Conservation (phyloP, 345 rosid species). For the Acer negundo region DNA sequence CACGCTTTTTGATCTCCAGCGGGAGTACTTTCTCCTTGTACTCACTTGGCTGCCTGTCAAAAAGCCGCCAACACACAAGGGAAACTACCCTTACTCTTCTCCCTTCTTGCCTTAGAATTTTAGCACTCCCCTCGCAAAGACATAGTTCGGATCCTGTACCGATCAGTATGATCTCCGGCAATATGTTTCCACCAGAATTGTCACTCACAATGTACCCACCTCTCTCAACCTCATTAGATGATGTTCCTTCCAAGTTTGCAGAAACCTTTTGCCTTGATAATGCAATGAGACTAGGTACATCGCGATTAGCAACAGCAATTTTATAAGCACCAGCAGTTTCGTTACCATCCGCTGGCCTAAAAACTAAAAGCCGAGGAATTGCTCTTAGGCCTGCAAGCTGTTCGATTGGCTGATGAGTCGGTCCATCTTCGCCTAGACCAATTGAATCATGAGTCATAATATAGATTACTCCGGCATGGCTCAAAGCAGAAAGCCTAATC, state of each 20-base stretch:
- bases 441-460: conserved; percentile 44
- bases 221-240: conserved; percentile 14
- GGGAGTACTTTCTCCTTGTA: conserved; percentile 37
- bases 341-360: conserved; percentile 43
- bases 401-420: conserved; percentile 46
- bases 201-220: conserved; percentile 41
- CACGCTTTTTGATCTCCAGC: conserved; percentile 11
- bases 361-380: conserved; percentile 31
- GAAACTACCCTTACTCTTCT: conserved; percentile 40
- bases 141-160: conserved; percentile 41
- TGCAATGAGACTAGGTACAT: conserved; percentile 30
- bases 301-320: conserved; percentile 22
- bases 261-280: conserved; percentile 38
- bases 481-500: conserved; percentile 37
- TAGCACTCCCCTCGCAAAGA: conserved; percentile 24
- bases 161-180: conserved; percentile 35
- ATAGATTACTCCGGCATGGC: conserved; percentile 40
- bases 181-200: conserved; percentile 17
- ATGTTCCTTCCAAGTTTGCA: conserved; percentile 32
- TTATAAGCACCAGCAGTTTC: conserved; percentile 46
- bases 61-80: conserved; percentile 36
- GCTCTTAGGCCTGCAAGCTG: conserved; percentile 42
- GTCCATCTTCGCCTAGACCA: conserved; percentile 49
- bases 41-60: conserved; percentile 27
- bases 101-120: conserved; percentile 35